These are phyloP conservation scores for Tolypocladium tundrense DNA, from an alignment of 2,329 filamentous ascomycete genomes.

Conservation along the genomic window DNA sequence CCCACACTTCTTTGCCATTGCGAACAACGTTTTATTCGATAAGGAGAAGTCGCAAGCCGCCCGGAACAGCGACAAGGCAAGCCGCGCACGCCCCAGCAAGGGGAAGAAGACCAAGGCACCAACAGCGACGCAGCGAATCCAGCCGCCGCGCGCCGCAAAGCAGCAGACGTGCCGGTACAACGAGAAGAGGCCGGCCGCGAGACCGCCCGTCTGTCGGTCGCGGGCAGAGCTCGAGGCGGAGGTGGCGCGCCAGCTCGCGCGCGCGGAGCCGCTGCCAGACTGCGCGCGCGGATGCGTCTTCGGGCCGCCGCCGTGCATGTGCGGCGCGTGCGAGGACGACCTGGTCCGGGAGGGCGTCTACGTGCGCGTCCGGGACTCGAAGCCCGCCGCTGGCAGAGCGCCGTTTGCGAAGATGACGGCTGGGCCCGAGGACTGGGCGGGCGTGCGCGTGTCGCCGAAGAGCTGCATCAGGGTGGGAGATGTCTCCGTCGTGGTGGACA, in stretches of 20 bases:
- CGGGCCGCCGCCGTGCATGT: not conserved
- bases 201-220: not conserved
- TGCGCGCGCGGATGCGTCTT: not conserved
- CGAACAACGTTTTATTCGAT: not conserved
- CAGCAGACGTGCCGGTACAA: too few relatives aligned
- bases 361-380: not conserved
- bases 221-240: not conserved
- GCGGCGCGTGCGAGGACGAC: not conserved
- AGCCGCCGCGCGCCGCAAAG: not conserved
- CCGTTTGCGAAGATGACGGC: not conserved
- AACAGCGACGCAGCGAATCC: not conserved
- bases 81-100: not conserved
- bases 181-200: not conserved
- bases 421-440: not conserved
- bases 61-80: too few relatives aligned
- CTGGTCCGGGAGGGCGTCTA: not conserved
- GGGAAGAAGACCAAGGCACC: not conserved
- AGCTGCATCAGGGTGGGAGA: not conserved
- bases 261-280: not conserved
- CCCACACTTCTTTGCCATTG: not conserved
- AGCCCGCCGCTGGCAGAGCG: not conserved
- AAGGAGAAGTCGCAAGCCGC: not conserved
- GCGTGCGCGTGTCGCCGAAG: not conserved
- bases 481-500: not conserved
- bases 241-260: not conserved